Base-by-base conservation (phyloP, 352 stramenopile species). In the Lagenidium sp. region DNA sequence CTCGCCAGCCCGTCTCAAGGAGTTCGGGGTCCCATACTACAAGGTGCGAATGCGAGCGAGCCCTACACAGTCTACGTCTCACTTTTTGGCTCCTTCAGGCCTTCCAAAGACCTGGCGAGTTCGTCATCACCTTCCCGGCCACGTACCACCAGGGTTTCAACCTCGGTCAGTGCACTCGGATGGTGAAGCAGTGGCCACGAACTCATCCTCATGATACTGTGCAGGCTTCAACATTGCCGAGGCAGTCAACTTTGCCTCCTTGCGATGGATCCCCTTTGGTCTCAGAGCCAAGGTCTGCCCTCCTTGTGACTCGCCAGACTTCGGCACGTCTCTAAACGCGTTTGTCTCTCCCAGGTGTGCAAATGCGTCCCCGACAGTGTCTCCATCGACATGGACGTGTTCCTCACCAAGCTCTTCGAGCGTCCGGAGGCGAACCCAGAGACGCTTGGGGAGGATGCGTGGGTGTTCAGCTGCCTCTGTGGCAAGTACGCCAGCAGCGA, bases 171-270 rank as follows among this genome's bases (percentile, higher is more conserved):
- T 44, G n/a, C n/a, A n/a, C n/a, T n/a, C n/a, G n/a, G n/a, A 19
- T 12, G 12, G 2, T 18, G 8, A 8, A n/a, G 1, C 29, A 22
- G 29, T 1, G 0, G 16, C 12, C 20, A 22, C 12, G 10, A 25
- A 7, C 37, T n/a, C 4, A 41, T 15, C 42, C 5, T 49, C 19
- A 29, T 19, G n/a, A 12, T 4, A 8, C 22, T 11, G 8, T 13
- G n/a, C 36, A 91, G 79, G 79, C 16, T 96, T 95, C 39, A 96
- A 96, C 51, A 84, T 96, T 42, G 85, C 85, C 4, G 85, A 96
- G 50, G 82, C 82, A 4, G 85, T 91, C 15, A 96, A 96, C 52
- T 96, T 96, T 66, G 85, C 75, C 2, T 84, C 83, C 7, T 42
- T 92, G 18, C 63, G 82, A 35, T 96, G 85, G 85, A 74, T 96